These are phyloP conservation scores for Penicillium alfredii DNA, from an alignment of 495 filamentous ascomycete genomes.

Conservation along the genomic window DNA sequence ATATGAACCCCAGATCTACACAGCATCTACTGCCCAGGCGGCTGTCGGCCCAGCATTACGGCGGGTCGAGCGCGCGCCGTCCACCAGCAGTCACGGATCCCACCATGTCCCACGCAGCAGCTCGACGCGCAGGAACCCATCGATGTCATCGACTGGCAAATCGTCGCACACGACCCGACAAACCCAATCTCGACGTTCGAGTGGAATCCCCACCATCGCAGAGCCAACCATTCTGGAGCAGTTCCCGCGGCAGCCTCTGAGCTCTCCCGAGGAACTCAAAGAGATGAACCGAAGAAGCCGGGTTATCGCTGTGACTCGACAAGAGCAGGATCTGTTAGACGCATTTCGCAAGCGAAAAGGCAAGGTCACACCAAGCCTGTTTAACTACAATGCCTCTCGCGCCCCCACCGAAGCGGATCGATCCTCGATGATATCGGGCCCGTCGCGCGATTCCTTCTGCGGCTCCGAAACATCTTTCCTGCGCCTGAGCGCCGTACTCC, in stretches of 20 bases:
- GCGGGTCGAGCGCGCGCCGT: slow-evolving; percentile 26
- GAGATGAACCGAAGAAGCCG: slow-evolving; percentile 48
- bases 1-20: slow-evolving; percentile 39
- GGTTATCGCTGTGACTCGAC: slow-evolving; percentile 78
- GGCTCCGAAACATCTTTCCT: slow-evolving; percentile 39
- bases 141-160: slow-evolving; percentile 23
- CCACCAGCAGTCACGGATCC: slow-evolving; percentile 28
- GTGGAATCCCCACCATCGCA: slow-evolving; percentile 28
- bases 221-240: slow-evolving; percentile 29
- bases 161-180: slow-evolving; percentile 18
- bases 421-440: slow-evolving; percentile 28
- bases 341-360: slow-evolving; percentile 74
- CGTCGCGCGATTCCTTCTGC: slow-evolving; percentile 35
- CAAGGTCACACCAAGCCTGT: slow-evolving; percentile 66
- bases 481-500: slow-evolving; percentile 36
- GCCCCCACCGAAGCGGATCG: slow-evolving; percentile 19
- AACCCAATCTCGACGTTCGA: slow-evolving; percentile 31
- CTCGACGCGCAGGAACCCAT: slow-evolving; percentile 17
- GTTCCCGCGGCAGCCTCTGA: slow-evolving; percentile 16
- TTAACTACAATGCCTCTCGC: slow-evolving; percentile 34
- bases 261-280: slow-evolving; percentile 19
- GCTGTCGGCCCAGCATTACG: slow-evolving; percentile 21
- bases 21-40: slow-evolving; percentile 34
- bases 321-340: slow-evolving; percentile 78
- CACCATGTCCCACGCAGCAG: slow-evolving; percentile 12